Conservation (phyloP, 1,139 yeast genomes). For the Hemisphaericaspora subhashii region DNA sequence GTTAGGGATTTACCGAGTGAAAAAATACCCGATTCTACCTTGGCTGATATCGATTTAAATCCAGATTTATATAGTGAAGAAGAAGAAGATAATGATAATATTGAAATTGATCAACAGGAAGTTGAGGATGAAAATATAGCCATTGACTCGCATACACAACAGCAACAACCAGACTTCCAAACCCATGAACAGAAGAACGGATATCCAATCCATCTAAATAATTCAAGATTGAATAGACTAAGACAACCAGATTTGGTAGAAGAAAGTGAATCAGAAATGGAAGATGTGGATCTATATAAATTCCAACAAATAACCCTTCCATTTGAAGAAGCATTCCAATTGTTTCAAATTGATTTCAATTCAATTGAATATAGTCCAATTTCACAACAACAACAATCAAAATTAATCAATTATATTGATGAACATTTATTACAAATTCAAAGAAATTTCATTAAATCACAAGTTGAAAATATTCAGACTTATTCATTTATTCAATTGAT, state of each 20-base stretch:
- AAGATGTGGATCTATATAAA: slow-evolving; percentile 16
- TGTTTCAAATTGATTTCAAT: slow-evolving; percentile 9
- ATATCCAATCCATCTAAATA: slow-evolving; percentile 4
- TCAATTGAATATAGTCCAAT: slow-evolving; percentile 3
- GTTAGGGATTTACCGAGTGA: slow-evolving; percentile 34
- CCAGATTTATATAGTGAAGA: slow-evolving; percentile 41
- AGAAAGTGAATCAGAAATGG: slow-evolving; percentile 12
- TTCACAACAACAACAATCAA: slow-evolving; percentile 52
- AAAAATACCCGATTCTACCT: slow-evolving; percentile 17
- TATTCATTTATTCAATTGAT: slow-evolving; percentile 42
- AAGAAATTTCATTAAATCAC: slow-evolving; percentile 62
- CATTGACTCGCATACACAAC: too few species aligned
- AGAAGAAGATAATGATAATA: slow-evolving; percentile 14
- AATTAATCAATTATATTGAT: slow-evolving; percentile 61
- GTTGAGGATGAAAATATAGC: too few species aligned
- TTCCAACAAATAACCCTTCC: slow-evolving; percentile 26
- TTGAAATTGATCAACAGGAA: background rate
- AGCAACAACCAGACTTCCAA: background rate
- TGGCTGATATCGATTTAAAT: slow-evolving; percentile 36
- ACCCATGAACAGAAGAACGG: slow-evolving; percentile 4
- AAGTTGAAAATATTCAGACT: slow-evolving; percentile 37
- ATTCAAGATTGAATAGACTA: background rate
- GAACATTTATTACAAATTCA: slow-evolving; percentile 57
- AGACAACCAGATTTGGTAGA: background rate
- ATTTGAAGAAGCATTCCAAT: slow-evolving; percentile 27